Evolutionary conservation across 192 early-diverging fungal genomes (phyloP), one percentile per base, ranked within the genome.

Genomic region (Coemansia sp.): DNA sequence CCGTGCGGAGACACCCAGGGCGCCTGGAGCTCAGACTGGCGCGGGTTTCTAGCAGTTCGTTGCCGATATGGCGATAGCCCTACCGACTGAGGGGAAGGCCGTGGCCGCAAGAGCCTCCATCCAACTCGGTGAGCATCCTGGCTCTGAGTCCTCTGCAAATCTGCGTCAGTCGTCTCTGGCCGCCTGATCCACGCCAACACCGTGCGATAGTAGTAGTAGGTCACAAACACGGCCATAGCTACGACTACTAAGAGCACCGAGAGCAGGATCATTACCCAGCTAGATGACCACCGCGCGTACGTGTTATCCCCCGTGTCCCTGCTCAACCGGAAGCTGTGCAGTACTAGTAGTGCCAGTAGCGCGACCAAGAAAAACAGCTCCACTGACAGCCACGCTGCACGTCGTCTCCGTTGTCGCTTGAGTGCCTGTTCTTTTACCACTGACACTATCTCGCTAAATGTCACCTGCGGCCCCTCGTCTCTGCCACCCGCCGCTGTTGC

Each of bases 251-350:
- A 12, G 20, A 84, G 60, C 63, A 84, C 72, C 8, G 81, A 84
- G 4, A 84, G 70, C 59, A 84, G 42, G 15, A 84, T 78, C 76
- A 84, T 72, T 38, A 78, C 76, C 81, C 81, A 84, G 65, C 81
- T 84, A 12, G 76, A 78, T 59, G 81, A 78, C 81, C 81, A 84
- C 60, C 31, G 68, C 67, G 70, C 73, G 43, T 84, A 84, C 16
- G 57, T 71, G 65, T 75, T 84, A 70, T 71, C 65, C 34, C 38
- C 16, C 20, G 49, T 69, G 62, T 76, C 60, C 18, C 67, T 71
- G 38, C 54, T 67, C 18, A 84, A 71, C 27, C 81, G 70, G 55
- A 78, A 78, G 68, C 81, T 84, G 67, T 78, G 67, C 24, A 84
- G 42, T 3, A 84, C 62, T 27, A 84, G 71, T 44, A 84, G 60